phyloP scores from a whole-genome alignment of 306 rosid species.

The Lathyrus aphaca region DNA sequence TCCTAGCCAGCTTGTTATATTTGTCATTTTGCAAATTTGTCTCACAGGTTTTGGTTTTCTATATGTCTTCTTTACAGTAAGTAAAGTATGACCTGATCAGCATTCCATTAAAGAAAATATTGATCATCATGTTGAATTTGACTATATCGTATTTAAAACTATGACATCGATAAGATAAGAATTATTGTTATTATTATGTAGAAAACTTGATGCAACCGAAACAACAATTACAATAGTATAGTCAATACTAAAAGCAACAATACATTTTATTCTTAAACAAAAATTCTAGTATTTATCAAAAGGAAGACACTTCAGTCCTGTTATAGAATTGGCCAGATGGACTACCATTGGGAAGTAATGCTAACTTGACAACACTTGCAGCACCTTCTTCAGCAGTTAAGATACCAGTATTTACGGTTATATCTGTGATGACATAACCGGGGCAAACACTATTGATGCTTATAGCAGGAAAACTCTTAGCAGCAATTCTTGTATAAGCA shows the following conservation, averaged over 20 bases:
- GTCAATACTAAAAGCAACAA: background rate
- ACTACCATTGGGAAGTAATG: slow-evolving; percentile 37
- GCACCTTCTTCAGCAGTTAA: slow-evolving; percentile 51
- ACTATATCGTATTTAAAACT: background rate
- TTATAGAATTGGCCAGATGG: slow-evolving; percentile 46
- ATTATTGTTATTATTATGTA: background rate
- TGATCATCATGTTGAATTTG: background rate
- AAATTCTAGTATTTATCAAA: background rate
- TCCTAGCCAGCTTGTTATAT: background rate
- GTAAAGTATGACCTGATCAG: background rate
- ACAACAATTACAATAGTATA: background rate
- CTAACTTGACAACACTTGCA: slow-evolving; percentile 40
- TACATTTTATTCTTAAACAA: background rate
- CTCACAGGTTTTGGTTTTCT: background rate
- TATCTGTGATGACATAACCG: slow-evolving; percentile 49
- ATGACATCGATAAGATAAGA: background rate
- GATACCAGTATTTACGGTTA: slow-evolving; percentile 34
- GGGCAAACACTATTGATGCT: slow-evolving; percentile 49
- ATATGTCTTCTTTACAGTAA: background rate
- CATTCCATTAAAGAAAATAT: background rate
- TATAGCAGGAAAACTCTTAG: slow-evolving; percentile 37
- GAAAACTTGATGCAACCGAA: background rate
- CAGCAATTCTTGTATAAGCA: slow-evolving; percentile 51
- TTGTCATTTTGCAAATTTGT: background rate
- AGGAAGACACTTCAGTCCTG: background rate